Evolutionary conservation across 1,139 yeast genomes (phyloP).

Genomic region (Yamadazyma sp.): DNA sequence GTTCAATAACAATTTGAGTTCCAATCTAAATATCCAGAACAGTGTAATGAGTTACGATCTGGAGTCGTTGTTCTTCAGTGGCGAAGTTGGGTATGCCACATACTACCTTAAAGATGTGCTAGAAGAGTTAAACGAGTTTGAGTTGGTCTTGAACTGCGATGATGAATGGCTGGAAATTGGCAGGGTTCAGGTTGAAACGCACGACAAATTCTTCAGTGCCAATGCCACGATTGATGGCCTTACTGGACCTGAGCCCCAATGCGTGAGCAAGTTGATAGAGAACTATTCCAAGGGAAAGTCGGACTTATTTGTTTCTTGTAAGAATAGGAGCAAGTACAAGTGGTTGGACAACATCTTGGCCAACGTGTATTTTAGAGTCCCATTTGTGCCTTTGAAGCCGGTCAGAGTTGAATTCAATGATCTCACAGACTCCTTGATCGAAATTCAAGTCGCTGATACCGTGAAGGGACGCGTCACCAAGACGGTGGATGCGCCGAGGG

Average conservation of each 20-base stretch:
- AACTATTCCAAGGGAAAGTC: conserved; percentile 1
- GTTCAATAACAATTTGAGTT: conserved; percentile 12
- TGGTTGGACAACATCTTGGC: conserved; percentile 16
- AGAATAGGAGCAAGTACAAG: conserved; percentile 1
- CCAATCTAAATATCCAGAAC: conserved; percentile 4
- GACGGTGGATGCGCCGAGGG: conserved; percentile 1
- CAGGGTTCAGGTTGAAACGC: neutral
- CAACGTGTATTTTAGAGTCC: conserved; percentile 8
- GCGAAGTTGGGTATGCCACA: conserved; percentile 3
- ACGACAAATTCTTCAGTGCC: conserved; percentile 1
- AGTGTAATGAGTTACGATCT: neutral
- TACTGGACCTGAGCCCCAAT: neutral
- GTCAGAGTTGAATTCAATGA: conserved; percentile 1
- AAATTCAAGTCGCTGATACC: neutral
- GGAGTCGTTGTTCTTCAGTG: conserved; percentile 2
- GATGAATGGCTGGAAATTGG: conserved; percentile 3
- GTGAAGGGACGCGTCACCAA: conserved; percentile 4
- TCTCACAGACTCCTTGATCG: conserved; percentile 1
- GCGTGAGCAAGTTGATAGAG: conserved; percentile 5
- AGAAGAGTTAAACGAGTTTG: conserved; percentile 3
- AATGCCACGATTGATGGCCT: conserved; percentile 3
- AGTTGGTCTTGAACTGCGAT: conserved; percentile 6
- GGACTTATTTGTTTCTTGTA: neutral
- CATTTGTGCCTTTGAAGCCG: conserved; percentile 6
- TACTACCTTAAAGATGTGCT: conserved; percentile 5